Conservation (phyloP, 106 monocot genomes). For the Gastrodia elata region DNA sequence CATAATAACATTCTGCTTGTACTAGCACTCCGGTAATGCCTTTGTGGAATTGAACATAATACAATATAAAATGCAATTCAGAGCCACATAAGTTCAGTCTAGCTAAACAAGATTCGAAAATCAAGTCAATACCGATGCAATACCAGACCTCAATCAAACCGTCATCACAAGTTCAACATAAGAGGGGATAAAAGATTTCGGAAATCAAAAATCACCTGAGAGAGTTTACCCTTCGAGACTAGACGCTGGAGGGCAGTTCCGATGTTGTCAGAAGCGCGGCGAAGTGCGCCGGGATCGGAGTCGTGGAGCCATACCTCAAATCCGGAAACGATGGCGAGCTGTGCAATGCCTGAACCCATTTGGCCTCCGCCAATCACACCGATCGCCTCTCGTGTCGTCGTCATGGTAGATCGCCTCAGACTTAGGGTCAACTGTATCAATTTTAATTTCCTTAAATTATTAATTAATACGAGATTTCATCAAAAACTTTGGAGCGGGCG, state of each 20-base stretch:
- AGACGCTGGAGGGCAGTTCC: conserved; percentile 43
- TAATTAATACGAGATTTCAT: too few relatives aligned
- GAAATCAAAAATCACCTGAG: conserved; percentile 32
- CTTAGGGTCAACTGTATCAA: neutral
- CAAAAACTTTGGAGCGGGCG: too few relatives aligned
- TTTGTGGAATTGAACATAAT: too few relatives aligned
- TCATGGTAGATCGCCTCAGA: conserved; percentile 4
- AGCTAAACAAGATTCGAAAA: neutral
- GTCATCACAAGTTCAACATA: neutral
- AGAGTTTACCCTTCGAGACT: conserved; percentile 62
- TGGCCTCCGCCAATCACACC: conserved; percentile 88
- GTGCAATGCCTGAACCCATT: conserved; percentile 98
- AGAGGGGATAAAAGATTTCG: neutral
- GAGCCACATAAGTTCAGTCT: too few relatives aligned
- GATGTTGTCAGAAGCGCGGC: conserved; percentile 38
- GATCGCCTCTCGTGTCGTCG: conserved; percentile 14
- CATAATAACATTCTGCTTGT: too few relatives aligned
- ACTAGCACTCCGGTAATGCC: too few relatives aligned
- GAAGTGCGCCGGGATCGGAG: conserved; percentile 50
- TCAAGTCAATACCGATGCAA: neutral
- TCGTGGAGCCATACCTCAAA: conserved; percentile 59
- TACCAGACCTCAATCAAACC: neutral
- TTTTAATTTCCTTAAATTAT: too few relatives aligned
- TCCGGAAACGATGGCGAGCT: conserved; percentile 72
- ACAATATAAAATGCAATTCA: too few relatives aligned